Percentiles rank a stretch among this genome's conserved stretches.
Evolutionary conservation across 2,329 filamentous ascomycete genomes (phyloP).

Genomic region (Claviceps purpurea): DNA sequence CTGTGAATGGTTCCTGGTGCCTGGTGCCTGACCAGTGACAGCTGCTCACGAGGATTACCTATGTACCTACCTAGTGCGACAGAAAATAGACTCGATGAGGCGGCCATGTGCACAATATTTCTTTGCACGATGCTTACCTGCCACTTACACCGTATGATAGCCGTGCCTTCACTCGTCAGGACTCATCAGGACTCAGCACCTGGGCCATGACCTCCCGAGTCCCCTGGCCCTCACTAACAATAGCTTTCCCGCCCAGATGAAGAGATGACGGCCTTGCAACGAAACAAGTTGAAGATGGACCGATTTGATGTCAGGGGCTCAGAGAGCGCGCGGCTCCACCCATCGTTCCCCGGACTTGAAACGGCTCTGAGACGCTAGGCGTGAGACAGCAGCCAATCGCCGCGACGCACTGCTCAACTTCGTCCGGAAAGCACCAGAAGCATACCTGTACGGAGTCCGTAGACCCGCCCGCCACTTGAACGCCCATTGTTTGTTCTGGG

Average conservation of each 20-base stretch:
- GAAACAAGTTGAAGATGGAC: not conserved
- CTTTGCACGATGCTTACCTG: too few relatives aligned
- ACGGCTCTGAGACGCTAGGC: slow-evolving; percentile 1
- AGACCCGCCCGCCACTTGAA: not conserved
- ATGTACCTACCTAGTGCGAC: too few relatives aligned
- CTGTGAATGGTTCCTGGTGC: not conserved
- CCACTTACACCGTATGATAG: too few relatives aligned
- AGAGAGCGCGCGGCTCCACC: not conserved
- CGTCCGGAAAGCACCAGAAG: not conserved
- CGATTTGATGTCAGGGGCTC: slow-evolving; percentile 2
- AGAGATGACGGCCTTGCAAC: not conserved
- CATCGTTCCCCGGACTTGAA: slow-evolving; percentile 2
- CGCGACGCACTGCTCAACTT: not conserved
- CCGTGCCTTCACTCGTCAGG: too few relatives aligned
- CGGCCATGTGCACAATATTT: too few relatives aligned
- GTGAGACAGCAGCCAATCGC: not conserved
- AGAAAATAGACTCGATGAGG: too few relatives aligned
- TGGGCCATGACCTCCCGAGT: too few relatives aligned
- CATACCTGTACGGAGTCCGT: too few relatives aligned
- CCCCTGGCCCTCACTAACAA: too few relatives aligned
- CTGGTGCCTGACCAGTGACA: not conserved
- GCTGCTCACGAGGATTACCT: too few relatives aligned
- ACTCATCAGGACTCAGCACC: too few relatives aligned
- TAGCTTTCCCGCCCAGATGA: not conserved
- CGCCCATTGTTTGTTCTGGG: not conserved